A percentile compares a stretch with the other conserved stretches of the same genome.
Conservation (phyloP, 345 rosid genomes). For the Microthlaspi erraticum region DNA sequence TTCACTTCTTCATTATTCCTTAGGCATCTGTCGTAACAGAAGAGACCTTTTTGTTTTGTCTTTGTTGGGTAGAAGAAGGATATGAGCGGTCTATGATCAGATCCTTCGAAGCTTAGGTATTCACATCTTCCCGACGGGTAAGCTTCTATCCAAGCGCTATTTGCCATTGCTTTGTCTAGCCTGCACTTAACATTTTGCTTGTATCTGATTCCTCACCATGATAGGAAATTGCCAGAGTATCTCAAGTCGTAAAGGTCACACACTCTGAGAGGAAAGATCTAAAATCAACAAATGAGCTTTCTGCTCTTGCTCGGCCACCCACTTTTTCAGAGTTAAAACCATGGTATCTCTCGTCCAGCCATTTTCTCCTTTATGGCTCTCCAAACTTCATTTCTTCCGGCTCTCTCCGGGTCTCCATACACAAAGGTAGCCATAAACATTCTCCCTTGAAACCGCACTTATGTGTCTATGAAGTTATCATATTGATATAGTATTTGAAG, state of each 20-base stretch:
- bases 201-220: background rate
- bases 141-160: background rate
- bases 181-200: background rate
- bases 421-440: too few relatives aligned
- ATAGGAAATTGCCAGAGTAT: background rate
- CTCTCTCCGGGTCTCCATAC: too few relatives aligned
- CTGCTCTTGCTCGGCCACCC: background rate
- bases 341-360: background rate
- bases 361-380: rapidly evolving
- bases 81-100: too few relatives aligned
- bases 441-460: too few relatives aligned
- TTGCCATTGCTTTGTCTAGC: background rate
- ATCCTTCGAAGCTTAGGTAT: too few relatives aligned
- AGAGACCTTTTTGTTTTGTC: too few relatives aligned
- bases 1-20: too few relatives aligned
- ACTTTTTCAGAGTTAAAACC: background rate
- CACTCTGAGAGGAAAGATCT: background rate
- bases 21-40: too few relatives aligned
- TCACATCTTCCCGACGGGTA: background rate
- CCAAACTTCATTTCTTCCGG: too few relatives aligned
- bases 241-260: background rate
- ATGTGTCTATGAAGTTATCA: too few relatives aligned
- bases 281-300: background rate
- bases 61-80: too few relatives aligned
- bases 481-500: too few relatives aligned